Evolutionary conservation across 2,329 filamentous ascomycete species (phyloP), one percentile per base, ranked within the genome.

Genomic region (Basipetospora chlamydospora): DNA sequence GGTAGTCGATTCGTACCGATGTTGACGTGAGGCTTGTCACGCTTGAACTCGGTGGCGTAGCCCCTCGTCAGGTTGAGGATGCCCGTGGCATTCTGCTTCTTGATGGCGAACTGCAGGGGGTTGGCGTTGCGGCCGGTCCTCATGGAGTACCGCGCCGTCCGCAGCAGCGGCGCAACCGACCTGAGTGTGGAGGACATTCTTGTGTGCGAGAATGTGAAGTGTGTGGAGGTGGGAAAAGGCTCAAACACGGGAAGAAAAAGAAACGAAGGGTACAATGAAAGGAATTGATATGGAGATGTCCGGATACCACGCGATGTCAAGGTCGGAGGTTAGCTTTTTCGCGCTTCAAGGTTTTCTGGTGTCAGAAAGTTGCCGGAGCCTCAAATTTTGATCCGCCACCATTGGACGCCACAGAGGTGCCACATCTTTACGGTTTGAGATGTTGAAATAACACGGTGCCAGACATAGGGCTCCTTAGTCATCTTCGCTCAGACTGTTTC

Each of bases 11-110:
- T n/a, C 22, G 11, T 69, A 83, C 90, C 90, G 55, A 98, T 90
- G 67, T 98, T 98, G 47, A 98, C 88, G 61, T 98, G 90, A 41
- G 90, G 90, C 73, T 98, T 98, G 56, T 70, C 77, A 56, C 90
- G 78, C 72, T 92, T 77, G 57, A 81, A 98, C 40, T 70, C 67
- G 42, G 73, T 73, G 43, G 75, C 75, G 49, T 79, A 80, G 54
- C 66, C 67, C 48, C 75, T 67, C 55, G 71, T 69, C 51, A 78
- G 62, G 61, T 76, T 77, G 52, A 80, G 64, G 48, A 78, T 67
- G 44, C 73, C 70, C 47, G 70, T 66, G 46, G 69, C 67, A 54
- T 72, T 74, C 59, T 77, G 71, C 47, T 64, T 61, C 53, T 68
- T 70, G 51, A 80, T 59, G 44, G 73, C 70, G 52, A 72, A 71